Conservation (phyloP, 805 yeast genomes). For the Metschnikowia arizonensis region DNA sequence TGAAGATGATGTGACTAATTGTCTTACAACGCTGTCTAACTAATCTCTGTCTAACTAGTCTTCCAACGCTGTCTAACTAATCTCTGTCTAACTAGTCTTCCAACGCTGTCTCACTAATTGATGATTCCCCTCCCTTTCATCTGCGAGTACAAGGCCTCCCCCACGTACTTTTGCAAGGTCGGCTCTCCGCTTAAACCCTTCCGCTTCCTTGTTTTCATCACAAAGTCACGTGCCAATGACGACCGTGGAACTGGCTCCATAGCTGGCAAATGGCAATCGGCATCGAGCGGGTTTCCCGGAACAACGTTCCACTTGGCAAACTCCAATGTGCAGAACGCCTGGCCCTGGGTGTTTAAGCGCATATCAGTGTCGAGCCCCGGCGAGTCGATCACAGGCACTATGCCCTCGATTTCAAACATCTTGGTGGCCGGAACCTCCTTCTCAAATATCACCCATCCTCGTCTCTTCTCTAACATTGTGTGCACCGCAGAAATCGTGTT, state of each 20-base stretch:
- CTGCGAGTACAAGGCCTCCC: constrained; percentile 50
- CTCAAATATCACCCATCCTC: constrained; percentile 55
- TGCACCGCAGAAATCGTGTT: constrained; percentile 47
- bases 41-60: no score
- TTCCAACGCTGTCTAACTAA: no score
- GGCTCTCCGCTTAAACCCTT: constrained; percentile 75
- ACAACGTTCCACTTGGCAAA: constrained; percentile 73
- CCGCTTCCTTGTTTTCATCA: constrained; percentile 81
- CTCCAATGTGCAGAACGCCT: constrained; percentile 61
- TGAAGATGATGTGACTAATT: background rate
- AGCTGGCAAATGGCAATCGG: constrained; percentile 55
- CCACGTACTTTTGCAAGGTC: constrained; percentile 61
- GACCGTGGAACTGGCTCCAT: constrained; percentile 69
- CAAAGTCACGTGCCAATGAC: constrained; percentile 82
- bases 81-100: no score
- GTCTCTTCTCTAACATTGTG: constrained; percentile 51
- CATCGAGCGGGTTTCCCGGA: constrained; percentile 90
- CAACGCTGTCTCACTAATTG: background rate
- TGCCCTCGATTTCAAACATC: constrained; percentile 55
- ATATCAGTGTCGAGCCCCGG: constrained; percentile 86
- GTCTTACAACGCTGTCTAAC: no score
- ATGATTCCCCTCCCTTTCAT: constrained; percentile 47
- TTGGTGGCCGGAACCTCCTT: constrained; percentile 70
- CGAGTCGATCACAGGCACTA: constrained; percentile 85
- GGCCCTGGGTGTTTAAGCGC: constrained; percentile 71